phyloP scores from a whole-genome alignment of 768 basidiomycete genomes.

The Hericium rajendrae region DNA sequence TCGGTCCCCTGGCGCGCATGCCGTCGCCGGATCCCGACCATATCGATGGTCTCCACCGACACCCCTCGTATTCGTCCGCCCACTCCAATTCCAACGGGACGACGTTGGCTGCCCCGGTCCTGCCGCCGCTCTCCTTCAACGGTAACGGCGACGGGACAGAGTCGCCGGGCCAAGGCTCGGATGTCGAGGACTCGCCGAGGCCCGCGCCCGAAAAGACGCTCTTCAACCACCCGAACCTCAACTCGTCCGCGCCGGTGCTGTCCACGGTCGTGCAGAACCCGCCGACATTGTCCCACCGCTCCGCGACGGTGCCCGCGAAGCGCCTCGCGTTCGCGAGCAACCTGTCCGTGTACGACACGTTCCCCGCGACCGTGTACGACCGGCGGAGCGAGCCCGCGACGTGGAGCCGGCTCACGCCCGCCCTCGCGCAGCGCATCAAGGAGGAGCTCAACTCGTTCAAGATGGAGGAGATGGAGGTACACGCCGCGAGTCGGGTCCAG shows the following conservation, averaged over 20 bases:
- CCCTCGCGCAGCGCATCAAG: constrained; percentile 93
- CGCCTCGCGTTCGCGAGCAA: constrained; percentile 84
- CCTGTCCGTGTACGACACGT: constrained; percentile 95
- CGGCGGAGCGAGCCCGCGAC: constrained; percentile 93
- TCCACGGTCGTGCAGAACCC: constrained; percentile 41
- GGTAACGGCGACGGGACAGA: constrained; percentile 27
- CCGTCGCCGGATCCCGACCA: constrained; percentile 80
- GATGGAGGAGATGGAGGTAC: constrained; percentile 99
- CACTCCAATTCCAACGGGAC: constrained; percentile 14
- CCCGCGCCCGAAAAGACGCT: constrained; percentile 40
- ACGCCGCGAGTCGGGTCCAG: constrained; percentile 87
- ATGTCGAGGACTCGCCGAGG: constrained; percentile 6
- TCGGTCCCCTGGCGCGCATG: constrained; percentile 73
- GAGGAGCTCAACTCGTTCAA: constrained; percentile 98
- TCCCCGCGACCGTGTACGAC: constrained; percentile 85
- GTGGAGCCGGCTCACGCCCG: constrained; percentile 92
- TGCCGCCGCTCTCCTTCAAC: constrained; percentile 55
- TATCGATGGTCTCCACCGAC: constrained; percentile 73
- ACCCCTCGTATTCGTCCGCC: constrained; percentile 45
- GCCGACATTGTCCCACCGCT: constrained; percentile 57
- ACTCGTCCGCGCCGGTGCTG: constrained; percentile 86
- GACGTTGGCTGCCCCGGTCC: constrained; percentile 19
- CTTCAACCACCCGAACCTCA: constrained; percentile 62
- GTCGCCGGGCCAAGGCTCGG: constrained; percentile 21
- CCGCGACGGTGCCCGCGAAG: constrained; percentile 62